Evolutionary conservation across 306 rosid genomes (phyloP), one percentile per base, ranked within the genome.

Genomic region (Chamaecrista fasciculata): DNA sequence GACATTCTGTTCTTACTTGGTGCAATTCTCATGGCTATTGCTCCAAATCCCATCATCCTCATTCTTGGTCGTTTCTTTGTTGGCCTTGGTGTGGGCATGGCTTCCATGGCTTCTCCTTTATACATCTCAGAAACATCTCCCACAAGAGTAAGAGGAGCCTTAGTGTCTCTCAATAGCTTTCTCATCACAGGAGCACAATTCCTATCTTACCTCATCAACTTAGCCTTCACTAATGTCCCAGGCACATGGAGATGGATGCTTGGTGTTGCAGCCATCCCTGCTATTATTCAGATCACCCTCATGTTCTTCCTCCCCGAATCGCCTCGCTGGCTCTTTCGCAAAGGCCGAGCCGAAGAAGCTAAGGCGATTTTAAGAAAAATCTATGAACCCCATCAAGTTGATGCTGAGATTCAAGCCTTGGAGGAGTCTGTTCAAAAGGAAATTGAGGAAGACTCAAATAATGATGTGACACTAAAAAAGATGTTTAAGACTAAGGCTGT

Each of bases 201-300:
- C 66, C 79, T 87, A 24, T 73, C 92, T 26, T 82, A 87, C 66
- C 74, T 82, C 69, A 80, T 87, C 81, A 87, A 87, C 78, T 60
- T 87, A 46, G 89, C 80, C 46, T 82, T 87, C 62, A 76, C 84
- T 9, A 71, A 68, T 37, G 92, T 82, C 0, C 78, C 64, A 0
- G 92, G 87, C 28, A 87, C 87, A 23, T 87, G 92, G 89, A 76
- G 92, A 37, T 87, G 89, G 92, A 87, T 87, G 92, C 40, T 87
- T 66, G 89, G 92, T 47, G 79, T 82, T 16, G 92, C 89, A 11
- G 83, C 78, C 55, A 31, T 75, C 18, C 93, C 89, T 39, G 89
- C 86, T 47, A 0, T 84, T n/a, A 0, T 82, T 16, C 89, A 87
- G 58, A 40, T 82, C 26, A 0, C 57, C 24, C 31, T 82, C 26